These are phyloP conservation scores for Aspergillus neotritici DNA, from an alignment of 2,329 filamentous ascomycete genomes.

Conservation along the genomic window DNA sequence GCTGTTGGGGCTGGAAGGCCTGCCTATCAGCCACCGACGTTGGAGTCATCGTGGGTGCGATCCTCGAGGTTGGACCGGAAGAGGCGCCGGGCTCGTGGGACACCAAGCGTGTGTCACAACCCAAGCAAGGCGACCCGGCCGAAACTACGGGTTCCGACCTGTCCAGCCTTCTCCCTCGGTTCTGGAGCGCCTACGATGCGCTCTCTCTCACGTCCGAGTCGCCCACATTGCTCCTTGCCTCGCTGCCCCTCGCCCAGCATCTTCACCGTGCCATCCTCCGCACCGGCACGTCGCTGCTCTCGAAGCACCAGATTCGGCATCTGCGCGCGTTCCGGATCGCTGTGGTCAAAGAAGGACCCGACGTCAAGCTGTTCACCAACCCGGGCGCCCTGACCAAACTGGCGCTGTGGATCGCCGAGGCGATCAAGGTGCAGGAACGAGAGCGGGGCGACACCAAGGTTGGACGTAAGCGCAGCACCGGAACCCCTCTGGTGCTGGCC, in stretches of 20 bases:
- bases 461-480: slow-evolving; percentile 40
- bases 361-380: slow-evolving; percentile 85
- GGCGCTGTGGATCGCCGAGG: slow-evolving; percentile 89
- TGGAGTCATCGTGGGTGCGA: slow-evolving; percentile 82
- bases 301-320: slow-evolving; percentile 90
- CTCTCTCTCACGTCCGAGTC: slow-evolving; percentile 44
- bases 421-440: slow-evolving; percentile 80
- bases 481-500: slow-evolving; percentile 83
- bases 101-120: slow-evolving; percentile 22
- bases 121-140: slow-evolving; percentile 14
- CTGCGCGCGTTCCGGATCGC: slow-evolving; percentile 90
- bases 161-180: slow-evolving; percentile 41
- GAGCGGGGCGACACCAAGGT: slow-evolving; percentile 64
- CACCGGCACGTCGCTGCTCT: slow-evolving; percentile 83
- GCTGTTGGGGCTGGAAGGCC: slow-evolving; percentile 96
- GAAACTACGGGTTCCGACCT: slow-evolving; percentile 21
- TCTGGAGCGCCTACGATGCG: slow-evolving; percentile 57
- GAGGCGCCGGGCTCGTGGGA: slow-evolving; percentile 31
- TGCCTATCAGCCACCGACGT: slow-evolving; percentile 91
- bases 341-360: slow-evolving; percentile 90
- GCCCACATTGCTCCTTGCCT: slow-evolving; percentile 58
- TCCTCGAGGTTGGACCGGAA: slow-evolving; percentile 74
- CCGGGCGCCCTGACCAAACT: slow-evolving; percentile 90
- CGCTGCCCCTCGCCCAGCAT: slow-evolving; percentile 77
- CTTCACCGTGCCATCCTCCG: slow-evolving; percentile 89